Base-by-base conservation (phyloP, 495 filamentous ascomycete genomes). In the Penicillium longicatenatum region DNA sequence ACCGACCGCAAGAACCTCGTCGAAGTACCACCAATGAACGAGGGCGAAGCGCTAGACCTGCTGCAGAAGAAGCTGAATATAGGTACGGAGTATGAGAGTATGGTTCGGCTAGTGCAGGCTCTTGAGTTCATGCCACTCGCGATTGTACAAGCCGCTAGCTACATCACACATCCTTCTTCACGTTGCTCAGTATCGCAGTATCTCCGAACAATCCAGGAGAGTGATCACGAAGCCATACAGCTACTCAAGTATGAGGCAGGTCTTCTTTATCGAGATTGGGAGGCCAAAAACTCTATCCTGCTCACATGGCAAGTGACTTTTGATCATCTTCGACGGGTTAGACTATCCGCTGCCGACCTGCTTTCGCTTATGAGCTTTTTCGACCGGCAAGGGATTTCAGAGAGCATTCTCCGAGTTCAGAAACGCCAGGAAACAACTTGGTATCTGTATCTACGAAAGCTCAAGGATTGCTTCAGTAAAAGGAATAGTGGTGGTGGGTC, bases 121-220 rank as follows among this genome's bases (percentile, higher is more conserved):
- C 41, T 54, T 8, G 52, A 45, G 16, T 45, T 30, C 30, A 46
- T 54, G 22, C 52, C 52, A 8, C 52, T 54, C 26, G 52, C 52
- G 29, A 54, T 54, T 11, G 41, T 46, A 5, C 41, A 54, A 33
- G 52, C 52, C 11, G 52, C 52, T 2, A 16, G 19, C 24, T 54
- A 45, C 21, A 54, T 54, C 22, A 16, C n/a, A 9, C 8, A 67
- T 35, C 55, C 60, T 24, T 54, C 49, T 30, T 67, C 65, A 10
- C 54, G 71, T 8, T 49, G 21, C 37, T 66, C 63, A 16, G 57
- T 73, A 45, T 33, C 57, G 44, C 49, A 68, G 43, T 81, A 82
- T 60, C 54, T 79, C 1, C 29, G 67, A 21, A 51, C 66, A 16
- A 78, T 79, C 52, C 61, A n/a, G 37, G 26, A 41, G 7, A 60